Conservation (phyloP, 2,329 filamentous ascomycete genomes). For the Fusarium secorum region DNA sequence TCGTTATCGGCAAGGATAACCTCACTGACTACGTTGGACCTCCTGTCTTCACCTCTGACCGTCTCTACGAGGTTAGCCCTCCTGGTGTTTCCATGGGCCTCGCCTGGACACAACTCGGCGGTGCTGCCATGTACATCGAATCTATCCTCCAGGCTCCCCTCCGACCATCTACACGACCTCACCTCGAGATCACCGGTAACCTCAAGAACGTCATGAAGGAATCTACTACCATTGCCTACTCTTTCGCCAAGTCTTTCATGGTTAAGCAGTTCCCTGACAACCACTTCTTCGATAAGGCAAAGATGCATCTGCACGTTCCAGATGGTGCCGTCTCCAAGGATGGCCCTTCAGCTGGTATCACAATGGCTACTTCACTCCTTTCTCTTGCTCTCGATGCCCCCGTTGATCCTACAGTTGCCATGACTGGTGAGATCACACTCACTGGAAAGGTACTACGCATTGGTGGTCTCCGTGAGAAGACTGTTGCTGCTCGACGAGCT, state of each 20-base stretch:
- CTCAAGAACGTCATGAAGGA: constrained; percentile 98
- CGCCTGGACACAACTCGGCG: constrained; percentile 97
- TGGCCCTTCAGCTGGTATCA: constrained; percentile 91
- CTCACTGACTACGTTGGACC: constrained; percentile 97
- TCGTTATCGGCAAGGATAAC: constrained; percentile 86
- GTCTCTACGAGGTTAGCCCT: constrained; percentile 92
- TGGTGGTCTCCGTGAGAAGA: constrained; percentile 94
- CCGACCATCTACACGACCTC: constrained; percentile 74
- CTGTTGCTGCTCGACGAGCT: constrained; percentile 89
- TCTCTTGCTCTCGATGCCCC: constrained; percentile 82
- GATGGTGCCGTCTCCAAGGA: constrained; percentile 97
- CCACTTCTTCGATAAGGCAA: constrained; percentile 94
- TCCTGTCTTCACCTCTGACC: constrained; percentile 93
- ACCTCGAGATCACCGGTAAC: constrained; percentile 92
- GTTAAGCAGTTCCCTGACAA: constrained; percentile 87
- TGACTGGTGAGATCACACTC: constrained; percentile 97
- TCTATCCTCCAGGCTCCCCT: constrained; percentile 90
- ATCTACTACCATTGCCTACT: constrained; percentile 93
- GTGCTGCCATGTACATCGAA: constrained; percentile 95
- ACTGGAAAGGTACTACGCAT: constrained; percentile 97
- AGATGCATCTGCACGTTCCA: constrained; percentile 93
- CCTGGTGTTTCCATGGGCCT: constrained; percentile 97
- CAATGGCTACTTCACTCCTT: constrained; percentile 94
- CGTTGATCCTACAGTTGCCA: constrained; percentile 87
- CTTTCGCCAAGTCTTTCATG: constrained; percentile 90